A percentile compares a stretch with the other conserved stretches of the same genome.
Evolutionary conservation across 1,284 basidiomycete genomes (phyloP).

Genomic region (Chiua sp.): DNA sequence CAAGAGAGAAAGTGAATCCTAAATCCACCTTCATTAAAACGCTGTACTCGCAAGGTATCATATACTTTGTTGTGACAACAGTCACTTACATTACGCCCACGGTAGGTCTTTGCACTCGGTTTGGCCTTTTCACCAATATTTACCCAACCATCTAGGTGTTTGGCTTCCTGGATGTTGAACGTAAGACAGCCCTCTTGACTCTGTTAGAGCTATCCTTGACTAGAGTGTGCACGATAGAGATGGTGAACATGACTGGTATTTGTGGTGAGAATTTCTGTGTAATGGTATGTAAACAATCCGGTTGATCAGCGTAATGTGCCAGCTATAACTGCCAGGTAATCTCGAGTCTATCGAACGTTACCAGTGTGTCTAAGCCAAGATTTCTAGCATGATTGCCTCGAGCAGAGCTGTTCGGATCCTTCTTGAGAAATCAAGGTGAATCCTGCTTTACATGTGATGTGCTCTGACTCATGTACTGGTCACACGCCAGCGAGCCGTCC

Average conservation of each 20-base stretch:
- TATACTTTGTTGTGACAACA: conserved; percentile 22
- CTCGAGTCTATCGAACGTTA: neutral
- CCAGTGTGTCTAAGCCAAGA: neutral
- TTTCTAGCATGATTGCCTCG: conserved; percentile 19
- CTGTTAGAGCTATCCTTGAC: neutral
- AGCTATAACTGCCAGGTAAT: conserved; percentile 20
- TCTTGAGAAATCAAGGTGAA: conserved; percentile 13
- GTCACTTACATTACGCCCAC: conserved; percentile 18
- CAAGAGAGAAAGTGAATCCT: neutral
- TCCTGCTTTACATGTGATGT: neutral
- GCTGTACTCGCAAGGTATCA: conserved; percentile 22
- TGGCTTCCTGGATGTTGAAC: neutral
- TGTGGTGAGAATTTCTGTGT: conserved; percentile 7
- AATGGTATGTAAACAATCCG: neutral
- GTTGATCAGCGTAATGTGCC: neutral
- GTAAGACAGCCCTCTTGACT: conserved; percentile 2
- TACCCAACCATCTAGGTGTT: conserved; percentile 14
- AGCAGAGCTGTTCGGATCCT: conserved; percentile 22
- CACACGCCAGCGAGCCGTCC: neutral
- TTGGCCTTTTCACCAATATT: neutral
- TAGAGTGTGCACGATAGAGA: conserved; percentile 2
- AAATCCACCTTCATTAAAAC: conserved; percentile 15
- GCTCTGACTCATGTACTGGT: conserved; percentile 2
- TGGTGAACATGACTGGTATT: conserved; percentile 1
- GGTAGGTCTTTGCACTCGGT: conserved; percentile 4